Percentiles rank a stretch among this genome's conserved stretches.
phyloP scores from a whole-genome alignment of 1,284 basidiomycete species.

The Pseudozyma sp. region DNA sequence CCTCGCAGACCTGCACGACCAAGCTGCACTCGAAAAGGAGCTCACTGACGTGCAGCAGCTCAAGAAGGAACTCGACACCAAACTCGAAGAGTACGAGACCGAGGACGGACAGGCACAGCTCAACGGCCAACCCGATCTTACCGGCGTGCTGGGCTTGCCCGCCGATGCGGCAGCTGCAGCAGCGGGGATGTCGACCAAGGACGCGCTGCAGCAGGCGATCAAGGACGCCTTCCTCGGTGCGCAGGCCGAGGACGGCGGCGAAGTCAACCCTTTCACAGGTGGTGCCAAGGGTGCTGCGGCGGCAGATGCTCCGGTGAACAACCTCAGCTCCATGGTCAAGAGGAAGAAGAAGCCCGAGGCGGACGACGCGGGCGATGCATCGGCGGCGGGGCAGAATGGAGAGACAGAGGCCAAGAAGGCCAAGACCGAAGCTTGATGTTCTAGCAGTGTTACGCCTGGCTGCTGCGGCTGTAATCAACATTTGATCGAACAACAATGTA shows the following conservation, averaged over 20 bases:
- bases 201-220: slow-evolving; percentile 62
- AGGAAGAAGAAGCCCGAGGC: slow-evolving; percentile 56
- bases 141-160: slow-evolving; percentile 29
- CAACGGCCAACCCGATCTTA: slow-evolving; percentile 42
- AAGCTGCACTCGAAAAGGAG: slow-evolving; percentile 47
- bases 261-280: slow-evolving; percentile 29
- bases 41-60: slow-evolving; percentile 58
- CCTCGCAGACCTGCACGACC: slow-evolving; percentile 40
- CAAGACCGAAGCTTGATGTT: slow-evolving; percentile 26
- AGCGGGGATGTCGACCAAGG: slow-evolving; percentile 42
- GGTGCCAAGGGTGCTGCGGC: slow-evolving; percentile 15
- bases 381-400: slow-evolving; percentile 3
- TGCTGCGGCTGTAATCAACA: no score
- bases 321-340: slow-evolving; percentile 61
- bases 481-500: no score
- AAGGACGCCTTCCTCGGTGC: slow-evolving; percentile 64
- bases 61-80: slow-evolving; percentile 61
- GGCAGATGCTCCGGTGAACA: slow-evolving; percentile 51
- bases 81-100: slow-evolving; percentile 62
- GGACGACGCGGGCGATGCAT: slow-evolving; percentile 3
- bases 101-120: slow-evolving; percentile 47
- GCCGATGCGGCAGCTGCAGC: slow-evolving; percentile 23
- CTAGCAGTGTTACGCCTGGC: no score
- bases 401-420: slow-evolving; percentile 41
- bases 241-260: slow-evolving; percentile 12